A percentile compares a stretch with the other conserved stretches of the same genome.
These are phyloP conservation scores for Fragilaria crotonensis DNA, from an alignment of 108 stramenopile genomes.

Conservation along the genomic window DNA sequence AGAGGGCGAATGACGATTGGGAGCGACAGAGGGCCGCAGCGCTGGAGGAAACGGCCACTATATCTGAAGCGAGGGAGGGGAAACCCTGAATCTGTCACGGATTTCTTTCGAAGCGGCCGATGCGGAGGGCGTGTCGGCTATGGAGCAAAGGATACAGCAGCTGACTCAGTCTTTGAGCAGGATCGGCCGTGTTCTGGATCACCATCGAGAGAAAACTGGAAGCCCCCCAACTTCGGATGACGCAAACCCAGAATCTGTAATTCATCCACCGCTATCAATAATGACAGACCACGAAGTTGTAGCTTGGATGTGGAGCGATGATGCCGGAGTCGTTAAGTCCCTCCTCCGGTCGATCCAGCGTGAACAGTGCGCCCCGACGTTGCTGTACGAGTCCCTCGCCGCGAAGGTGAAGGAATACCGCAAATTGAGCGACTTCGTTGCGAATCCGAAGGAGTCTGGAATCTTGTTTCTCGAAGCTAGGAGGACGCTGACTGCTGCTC, in stretches of 20 bases:
- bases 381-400: slow-evolving; percentile 24
- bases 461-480: slow-evolving; percentile 40
- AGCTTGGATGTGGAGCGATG: slow-evolving; percentile 71
- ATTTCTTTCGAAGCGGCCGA: slow-evolving; percentile 77
- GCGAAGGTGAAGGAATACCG: slow-evolving; percentile 30
- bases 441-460: slow-evolving; percentile 2
- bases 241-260: slow-evolving; percentile 31
- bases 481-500: slow-evolving; percentile 35
- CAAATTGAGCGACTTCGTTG: slow-evolving; percentile 26
- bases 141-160: slow-evolving; percentile 85
- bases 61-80: not conserved
- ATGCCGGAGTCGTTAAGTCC: slow-evolving; percentile 43
- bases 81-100: not conserved
- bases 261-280: slow-evolving; percentile 60
- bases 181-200: slow-evolving; percentile 78
- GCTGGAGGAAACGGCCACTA: slow-evolving; percentile 17
- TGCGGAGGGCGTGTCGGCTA: slow-evolving; percentile 76
- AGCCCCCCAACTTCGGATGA: not conserved
- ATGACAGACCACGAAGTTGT: slow-evolving; percentile 71
- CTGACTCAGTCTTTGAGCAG: slow-evolving; percentile 72
- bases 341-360: slow-evolving; percentile 24
- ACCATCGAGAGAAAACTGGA: slow-evolving; percentile 53
- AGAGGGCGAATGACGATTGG: slow-evolving; percentile 52
- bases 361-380: slow-evolving; percentile 38
- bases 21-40: slow-evolving; percentile 50